phyloP scores from a whole-genome alignment of 768 basidiomycete genomes.

The Mycena vitilis region DNA sequence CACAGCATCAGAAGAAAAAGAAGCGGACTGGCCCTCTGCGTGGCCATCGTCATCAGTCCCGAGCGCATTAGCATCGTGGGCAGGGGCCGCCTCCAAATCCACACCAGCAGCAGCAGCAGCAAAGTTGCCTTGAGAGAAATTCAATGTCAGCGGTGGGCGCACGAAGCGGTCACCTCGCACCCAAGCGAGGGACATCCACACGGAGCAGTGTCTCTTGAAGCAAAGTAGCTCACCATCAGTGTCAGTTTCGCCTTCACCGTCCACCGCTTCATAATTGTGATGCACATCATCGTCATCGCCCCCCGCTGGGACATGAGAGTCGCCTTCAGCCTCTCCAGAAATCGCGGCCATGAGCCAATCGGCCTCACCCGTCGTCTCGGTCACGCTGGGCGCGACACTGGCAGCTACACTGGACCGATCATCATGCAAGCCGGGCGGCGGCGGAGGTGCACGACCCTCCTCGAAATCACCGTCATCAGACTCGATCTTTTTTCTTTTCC shows the following conservation, averaged over 20 bases:
- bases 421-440: constrained; percentile 69
- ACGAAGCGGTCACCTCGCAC: constrained; percentile 57
- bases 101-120: constrained; percentile 51
- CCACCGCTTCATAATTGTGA: constrained; percentile 47
- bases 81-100: constrained; percentile 52
- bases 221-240: constrained; percentile 66
- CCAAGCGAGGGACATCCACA: constrained; percentile 60
- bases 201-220: constrained; percentile 48
- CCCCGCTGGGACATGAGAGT: constrained; percentile 49
- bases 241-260: constrained; percentile 45
- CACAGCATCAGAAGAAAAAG: constrained; percentile 39
- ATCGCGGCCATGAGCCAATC: constrained; percentile 94
- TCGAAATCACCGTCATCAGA: constrained; percentile 88
- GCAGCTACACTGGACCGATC: constrained; percentile 69
- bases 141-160: constrained; percentile 72
- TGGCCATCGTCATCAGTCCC: constrained; percentile 35
- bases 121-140: constrained; percentile 64
- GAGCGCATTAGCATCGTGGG: constrained; percentile 45
- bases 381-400: constrained; percentile 72
- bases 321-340: constrained; percentile 72
- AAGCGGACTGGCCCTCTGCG: constrained; percentile 40
- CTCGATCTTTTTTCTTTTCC: constrained; percentile 90
- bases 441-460: constrained; percentile 74
- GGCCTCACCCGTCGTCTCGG: constrained; percentile 82
- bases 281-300: constrained; percentile 54